Percentiles rank a stretch among this genome's conserved stretches.
Evolutionary conservation across 2,329 filamentous ascomycete species (phyloP).

Genomic region (Zarea fungicola): DNA sequence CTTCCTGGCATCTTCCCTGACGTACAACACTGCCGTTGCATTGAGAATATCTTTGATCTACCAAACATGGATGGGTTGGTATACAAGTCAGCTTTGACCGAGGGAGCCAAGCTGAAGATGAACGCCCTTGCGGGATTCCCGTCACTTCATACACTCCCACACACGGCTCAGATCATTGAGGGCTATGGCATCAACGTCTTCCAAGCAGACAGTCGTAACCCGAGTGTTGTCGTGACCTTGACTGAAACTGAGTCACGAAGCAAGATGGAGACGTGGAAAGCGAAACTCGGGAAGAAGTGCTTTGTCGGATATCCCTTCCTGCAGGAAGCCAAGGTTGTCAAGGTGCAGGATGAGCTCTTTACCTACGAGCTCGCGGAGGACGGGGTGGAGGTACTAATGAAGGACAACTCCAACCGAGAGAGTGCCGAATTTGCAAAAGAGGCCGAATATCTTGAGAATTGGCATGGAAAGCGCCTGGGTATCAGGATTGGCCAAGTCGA

Average conservation of each 20-base stretch:
- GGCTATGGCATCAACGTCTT: slow-evolving; percentile 92
- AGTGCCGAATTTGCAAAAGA: slow-evolving; percentile 83
- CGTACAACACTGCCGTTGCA: slow-evolving; percentile 77
- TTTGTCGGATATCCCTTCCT: slow-evolving; percentile 94
- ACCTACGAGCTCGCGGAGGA: slow-evolving; percentile 70
- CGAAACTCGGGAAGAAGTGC: slow-evolving; percentile 77
- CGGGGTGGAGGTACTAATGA: slow-evolving; percentile 58
- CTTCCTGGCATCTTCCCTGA: slow-evolving; percentile 88
- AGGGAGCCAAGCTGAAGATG: slow-evolving; percentile 75
- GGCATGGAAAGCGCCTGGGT: slow-evolving; percentile 86
- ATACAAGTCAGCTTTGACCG: slow-evolving; percentile 75
- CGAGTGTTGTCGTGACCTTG: slow-evolving; percentile 90
- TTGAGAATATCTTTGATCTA: slow-evolving; percentile 94
- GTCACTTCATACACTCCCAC: slow-evolving; percentile 78
- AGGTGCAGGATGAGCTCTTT: slow-evolving; percentile 90
- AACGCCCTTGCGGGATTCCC: slow-evolving; percentile 91
- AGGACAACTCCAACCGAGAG: slow-evolving; percentile 68
- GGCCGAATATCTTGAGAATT: slow-evolving; percentile 73
- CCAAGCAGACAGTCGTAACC: slow-evolving; percentile 90
- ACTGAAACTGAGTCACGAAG: slow-evolving; percentile 67
- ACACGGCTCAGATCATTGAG: slow-evolving; percentile 63
- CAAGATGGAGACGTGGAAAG: slow-evolving; percentile 66
- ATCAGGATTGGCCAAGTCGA: slow-evolving; percentile 84
- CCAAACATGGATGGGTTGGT: slow-evolving; percentile 88
- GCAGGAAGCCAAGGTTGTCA: slow-evolving; percentile 84